Evolutionary conservation across 177 flowering plant species (phyloP).

Genomic region (Vitis hybrid): DNA sequence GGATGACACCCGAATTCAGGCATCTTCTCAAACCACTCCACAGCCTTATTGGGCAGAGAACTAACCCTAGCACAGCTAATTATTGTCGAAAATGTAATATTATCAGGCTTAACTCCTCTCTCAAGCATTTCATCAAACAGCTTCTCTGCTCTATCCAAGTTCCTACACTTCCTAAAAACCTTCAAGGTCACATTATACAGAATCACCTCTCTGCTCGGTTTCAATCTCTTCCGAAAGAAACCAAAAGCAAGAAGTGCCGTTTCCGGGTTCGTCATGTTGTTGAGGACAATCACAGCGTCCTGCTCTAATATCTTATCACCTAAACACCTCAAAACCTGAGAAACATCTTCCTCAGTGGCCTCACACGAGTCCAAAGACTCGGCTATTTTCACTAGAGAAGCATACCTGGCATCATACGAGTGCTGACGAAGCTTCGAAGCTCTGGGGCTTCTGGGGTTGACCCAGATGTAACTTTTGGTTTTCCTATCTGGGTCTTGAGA

Average conservation of each 20-base stretch:
- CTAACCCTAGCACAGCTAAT: constrained; percentile 81
- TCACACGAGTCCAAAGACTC: constrained; percentile 55
- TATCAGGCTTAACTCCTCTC: constrained; percentile 74
- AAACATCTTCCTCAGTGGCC: constrained; percentile 46
- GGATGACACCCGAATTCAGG: constrained; percentile 56
- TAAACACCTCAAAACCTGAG: constrained; percentile 31
- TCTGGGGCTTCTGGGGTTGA: constrained; percentile 80
- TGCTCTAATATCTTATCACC: constrained; percentile 56
- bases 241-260: constrained; percentile 51
- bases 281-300: constrained; percentile 72
- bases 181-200: constrained; percentile 81
- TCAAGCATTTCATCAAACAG: constrained; percentile 77
- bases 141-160: constrained; percentile 55
- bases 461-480: constrained; percentile 60
- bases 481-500: constrained; percentile 27
- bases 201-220: constrained; percentile 41
- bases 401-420: constrained; percentile 66
- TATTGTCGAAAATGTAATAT: constrained; percentile 77
- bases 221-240: constrained; percentile 42
- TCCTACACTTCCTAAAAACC: constrained; percentile 63
- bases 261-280: constrained; percentile 62
- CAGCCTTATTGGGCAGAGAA: constrained; percentile 65
- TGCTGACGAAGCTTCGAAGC: constrained; percentile 51
- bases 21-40: constrained; percentile 94
- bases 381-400: constrained; percentile 47